phyloP scores from a whole-genome alignment of 352 stramenopile species.

The Globisporangium perplexum region DNA sequence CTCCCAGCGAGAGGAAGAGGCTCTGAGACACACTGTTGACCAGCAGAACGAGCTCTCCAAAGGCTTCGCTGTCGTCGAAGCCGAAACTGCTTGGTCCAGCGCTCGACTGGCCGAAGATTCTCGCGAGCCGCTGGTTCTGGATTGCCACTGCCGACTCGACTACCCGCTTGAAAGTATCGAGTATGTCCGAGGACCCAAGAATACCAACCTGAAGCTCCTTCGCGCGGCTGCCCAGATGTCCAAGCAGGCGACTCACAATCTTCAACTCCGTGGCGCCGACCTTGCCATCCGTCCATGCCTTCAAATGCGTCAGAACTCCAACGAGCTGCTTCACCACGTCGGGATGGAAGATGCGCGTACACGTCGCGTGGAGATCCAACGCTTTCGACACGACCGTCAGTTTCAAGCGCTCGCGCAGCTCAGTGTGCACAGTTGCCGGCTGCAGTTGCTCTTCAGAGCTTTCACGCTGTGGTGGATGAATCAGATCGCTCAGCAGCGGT shows the following conservation, averaged over 20 bases:
- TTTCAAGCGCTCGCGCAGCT: constrained; percentile 8
- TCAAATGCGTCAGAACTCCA: constrained; percentile 34
- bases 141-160: constrained; percentile 29
- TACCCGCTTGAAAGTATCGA: constrained; percentile 27
- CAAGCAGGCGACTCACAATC: constrained; percentile 35
- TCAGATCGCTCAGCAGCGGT: constrained; percentile 25
- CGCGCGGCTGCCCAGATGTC: constrained; percentile 29
- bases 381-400: constrained; percentile 26
- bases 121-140: constrained; percentile 22
- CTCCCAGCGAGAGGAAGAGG: constrained; percentile 17
- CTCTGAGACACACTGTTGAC: constrained; percentile 43
- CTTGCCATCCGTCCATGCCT: constrained; percentile 24
- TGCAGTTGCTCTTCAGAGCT: background rate
- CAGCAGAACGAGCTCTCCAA: constrained; percentile 30
- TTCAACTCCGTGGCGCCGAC: constrained; percentile 32
- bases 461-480: constrained; percentile 15
- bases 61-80: constrained; percentile 12
- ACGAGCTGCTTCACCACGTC: constrained; percentile 40
- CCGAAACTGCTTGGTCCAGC: background rate
- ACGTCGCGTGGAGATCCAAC: constrained; percentile 47
- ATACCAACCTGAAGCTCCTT: constrained; percentile 29
- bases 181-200: constrained; percentile 7
- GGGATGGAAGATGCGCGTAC: constrained; percentile 40
- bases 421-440: background rate
- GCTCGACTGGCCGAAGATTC: constrained; percentile 2